Evolutionary conservation across 768 basidiomycete genomes (phyloP).

Genomic region (Strobilomyces echinocephalus): DNA sequence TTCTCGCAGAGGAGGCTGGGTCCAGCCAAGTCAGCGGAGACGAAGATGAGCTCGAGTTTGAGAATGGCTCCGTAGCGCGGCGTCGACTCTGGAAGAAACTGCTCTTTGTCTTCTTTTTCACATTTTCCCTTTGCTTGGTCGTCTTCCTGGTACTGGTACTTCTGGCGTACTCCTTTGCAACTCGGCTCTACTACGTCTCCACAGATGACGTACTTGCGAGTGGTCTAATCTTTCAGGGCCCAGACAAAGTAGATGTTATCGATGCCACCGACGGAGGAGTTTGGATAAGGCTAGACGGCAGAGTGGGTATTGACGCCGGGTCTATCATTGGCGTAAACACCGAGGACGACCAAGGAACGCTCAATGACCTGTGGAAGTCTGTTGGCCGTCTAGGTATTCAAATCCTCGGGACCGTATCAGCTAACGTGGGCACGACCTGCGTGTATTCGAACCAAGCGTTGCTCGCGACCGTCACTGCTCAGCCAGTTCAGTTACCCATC

Average conservation of each 20-base stretch:
- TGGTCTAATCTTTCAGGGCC: slow-evolving; percentile 54
- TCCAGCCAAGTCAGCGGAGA: slow-evolving; percentile 19
- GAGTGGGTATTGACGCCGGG: slow-evolving; percentile 67
- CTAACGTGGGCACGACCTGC: slow-evolving; percentile 48
- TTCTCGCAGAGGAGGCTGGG: slow-evolving; percentile 19
- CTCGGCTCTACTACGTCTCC: slow-evolving; percentile 47
- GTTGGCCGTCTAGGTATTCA: slow-evolving; percentile 66
- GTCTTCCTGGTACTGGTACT: slow-evolving; percentile 42
- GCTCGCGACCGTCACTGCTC: slow-evolving; percentile 45
- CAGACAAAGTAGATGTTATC: slow-evolving; percentile 56
- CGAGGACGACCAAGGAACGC: slow-evolving; percentile 39
- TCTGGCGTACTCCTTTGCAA: slow-evolving; percentile 64
- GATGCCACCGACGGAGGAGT: slow-evolving; percentile 59
- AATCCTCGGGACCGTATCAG: slow-evolving; percentile 50
- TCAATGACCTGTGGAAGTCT: slow-evolving; percentile 55
- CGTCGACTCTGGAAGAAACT: slow-evolving; percentile 33
- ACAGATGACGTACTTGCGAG: slow-evolving; percentile 55
- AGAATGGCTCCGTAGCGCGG: slow-evolving; percentile 17
- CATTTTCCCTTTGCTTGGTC: slow-evolving; percentile 48
- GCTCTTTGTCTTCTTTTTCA: slow-evolving; percentile 50
- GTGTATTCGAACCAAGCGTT: slow-evolving; percentile 40
- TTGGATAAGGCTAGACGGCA: slow-evolving; percentile 53
- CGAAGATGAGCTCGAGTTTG: slow-evolving; percentile 20
- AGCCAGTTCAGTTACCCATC: slow-evolving; percentile 56
- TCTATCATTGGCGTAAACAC: slow-evolving; percentile 51